Base-by-base conservation (phyloP, 2,329 filamentous ascomycete species). In the Monosporascus cannonballus region DNA sequence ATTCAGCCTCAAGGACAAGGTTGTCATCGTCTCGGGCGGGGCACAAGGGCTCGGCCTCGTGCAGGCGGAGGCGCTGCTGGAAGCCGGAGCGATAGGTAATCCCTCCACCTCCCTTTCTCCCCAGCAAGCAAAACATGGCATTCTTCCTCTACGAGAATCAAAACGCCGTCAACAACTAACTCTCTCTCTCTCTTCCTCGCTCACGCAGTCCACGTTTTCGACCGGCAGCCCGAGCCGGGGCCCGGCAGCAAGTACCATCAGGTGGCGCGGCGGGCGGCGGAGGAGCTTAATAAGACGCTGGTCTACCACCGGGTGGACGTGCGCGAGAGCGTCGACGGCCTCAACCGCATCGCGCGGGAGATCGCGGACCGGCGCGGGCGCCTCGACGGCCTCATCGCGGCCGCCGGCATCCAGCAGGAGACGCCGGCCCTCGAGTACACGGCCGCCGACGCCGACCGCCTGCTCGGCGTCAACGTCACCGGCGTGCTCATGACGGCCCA, bases 381-480 rank as follows among this genome's bases (percentile, higher is more conserved):
- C 17, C 71, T 96, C 56, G 90, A 96, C 65, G 91, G 91, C 0
- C 73, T 96, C 51, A 83, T 96, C 47, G 81, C 82, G 2, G 80
- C 81, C 2, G 82, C 83, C 0, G 83, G 82, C 6, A 88, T 90
- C 62, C 89, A 96, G 71, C 87, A 95, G 70, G 90, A 95, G 72
- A 90, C 84, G 0, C 73, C 89, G 0, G 90, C 92, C 1, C 75
- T 96, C 51, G 90, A 96, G 48, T 95, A 96, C 66, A 80, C 82
- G 24, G 83, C 87, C 22, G 78, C 86, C 65, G 87, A 90, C 66
- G 83, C 84, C 67, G 84, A 91, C 67, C 81, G 84, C 69, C 89
- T 96, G 76, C 79, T 96, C 70, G 81, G 87, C 63, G 86, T 93
- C 64, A 95, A 96, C 71, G 78, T 96, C 61, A 94, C 85, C n/a